phyloP scores from a whole-genome alignment of 2,329 filamentous ascomycete genomes.

The Colletotrichum musae region DNA sequence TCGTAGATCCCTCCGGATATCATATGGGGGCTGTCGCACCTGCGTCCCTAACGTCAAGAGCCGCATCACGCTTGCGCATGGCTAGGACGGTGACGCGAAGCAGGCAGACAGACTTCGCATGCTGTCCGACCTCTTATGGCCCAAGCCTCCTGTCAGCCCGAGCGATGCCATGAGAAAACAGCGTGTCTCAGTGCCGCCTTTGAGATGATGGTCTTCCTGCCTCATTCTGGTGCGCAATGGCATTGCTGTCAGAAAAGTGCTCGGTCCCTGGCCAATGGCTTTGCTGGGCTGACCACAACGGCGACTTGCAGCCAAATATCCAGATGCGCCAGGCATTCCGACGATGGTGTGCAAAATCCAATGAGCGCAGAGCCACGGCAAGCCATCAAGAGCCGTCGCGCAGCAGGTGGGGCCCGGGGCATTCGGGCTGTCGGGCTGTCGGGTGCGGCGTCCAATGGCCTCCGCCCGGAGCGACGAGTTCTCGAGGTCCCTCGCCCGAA shows the following conservation, averaged over 20 bases:
- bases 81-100: neutral
- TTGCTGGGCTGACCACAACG: neutral
- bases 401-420: constrained; percentile 25
- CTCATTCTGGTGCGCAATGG: neutral
- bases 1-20: constrained; percentile 8
- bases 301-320: neutral
- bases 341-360: too few species aligned
- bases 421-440: constrained; percentile 25
- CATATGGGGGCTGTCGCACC: constrained; percentile 10
- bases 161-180: neutral
- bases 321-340: neutral
- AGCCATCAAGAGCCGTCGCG: too few species aligned
- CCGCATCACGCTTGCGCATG: neutral
- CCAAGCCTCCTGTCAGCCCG: neutral
- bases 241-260: constrained; percentile 1
- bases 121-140: neutral
- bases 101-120: neutral
- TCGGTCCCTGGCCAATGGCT: neutral
- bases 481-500: neutral
- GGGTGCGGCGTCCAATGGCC: constrained; percentile 29
- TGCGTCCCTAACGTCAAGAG: neutral
- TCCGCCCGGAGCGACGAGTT: constrained; percentile 22
- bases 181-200: neutral
- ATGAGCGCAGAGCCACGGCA: too few species aligned
- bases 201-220: neutral